Conservation (phyloP, 371 early-diverging fungal species). For the Saksenaea oblongispora region DNA sequence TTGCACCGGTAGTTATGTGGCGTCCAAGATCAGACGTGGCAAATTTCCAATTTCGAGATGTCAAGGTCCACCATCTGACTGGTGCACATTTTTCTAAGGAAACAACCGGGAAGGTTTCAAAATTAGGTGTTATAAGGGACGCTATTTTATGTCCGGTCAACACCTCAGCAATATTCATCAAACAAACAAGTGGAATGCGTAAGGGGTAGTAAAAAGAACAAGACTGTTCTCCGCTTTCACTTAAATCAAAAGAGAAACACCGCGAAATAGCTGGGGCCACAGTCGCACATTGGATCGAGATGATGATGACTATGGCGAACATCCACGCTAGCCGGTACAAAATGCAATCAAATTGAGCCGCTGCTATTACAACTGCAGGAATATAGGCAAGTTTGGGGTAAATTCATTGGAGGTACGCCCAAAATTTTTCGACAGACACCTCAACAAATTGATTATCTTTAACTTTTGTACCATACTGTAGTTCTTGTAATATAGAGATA, state of each 20-base stretch:
- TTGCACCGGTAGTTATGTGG: slow-evolving; percentile 18
- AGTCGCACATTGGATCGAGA: background rate
- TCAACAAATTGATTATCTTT: too few species aligned
- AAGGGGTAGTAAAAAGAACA: background rate
- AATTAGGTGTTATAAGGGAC: background rate
- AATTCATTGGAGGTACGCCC: too few species aligned
- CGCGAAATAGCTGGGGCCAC: background rate
- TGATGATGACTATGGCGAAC: background rate
- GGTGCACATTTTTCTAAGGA: background rate
- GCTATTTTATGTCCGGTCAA: background rate
- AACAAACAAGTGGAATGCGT: background rate
- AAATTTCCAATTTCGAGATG: slow-evolving; percentile 16
- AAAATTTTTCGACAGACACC: too few species aligned
- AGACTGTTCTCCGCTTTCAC: background rate
- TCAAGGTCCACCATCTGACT: background rate
- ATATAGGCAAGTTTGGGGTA: too few species aligned
- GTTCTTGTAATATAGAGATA: too few species aligned
- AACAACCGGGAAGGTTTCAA: background rate
- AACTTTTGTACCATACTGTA: too few species aligned
- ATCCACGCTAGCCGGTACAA: too few species aligned
- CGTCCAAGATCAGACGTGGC: slow-evolving; percentile 19
- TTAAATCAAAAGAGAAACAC: background rate
- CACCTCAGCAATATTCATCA: background rate
- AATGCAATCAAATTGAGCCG: too few species aligned
- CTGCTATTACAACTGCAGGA: too few species aligned